Evolutionary conservation across 345 rosid genomes (phyloP), one percentile per base, ranked within the genome.

Genomic region (Populus euphratica): DNA sequence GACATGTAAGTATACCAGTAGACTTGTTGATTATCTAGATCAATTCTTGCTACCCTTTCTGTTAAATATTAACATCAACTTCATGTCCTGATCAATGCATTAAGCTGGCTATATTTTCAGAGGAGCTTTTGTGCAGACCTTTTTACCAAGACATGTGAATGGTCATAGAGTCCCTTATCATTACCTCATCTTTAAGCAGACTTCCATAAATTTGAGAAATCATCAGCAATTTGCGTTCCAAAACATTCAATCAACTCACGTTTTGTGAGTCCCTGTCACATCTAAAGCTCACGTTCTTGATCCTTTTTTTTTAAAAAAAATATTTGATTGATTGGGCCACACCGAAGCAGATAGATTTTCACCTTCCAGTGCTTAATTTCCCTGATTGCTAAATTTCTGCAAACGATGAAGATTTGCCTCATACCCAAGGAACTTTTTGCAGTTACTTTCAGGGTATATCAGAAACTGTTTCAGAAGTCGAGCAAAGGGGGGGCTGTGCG

Each of bases 401-500:
- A 5, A 50, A 20, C 20, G 56, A 50, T 18, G 56, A 50, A 6
- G 20, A 50, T 50, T 50, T 20, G n/a, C 9, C 7, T 50, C 21
- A 6, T 50, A 6, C 17, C 17, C 50, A 44, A 3, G 18, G 16
- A 17, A 44, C 10, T 47, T 49, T 62, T 69, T 75, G 78, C 91
- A 94, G 97, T 64, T 94, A 90, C 68, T 86, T 61, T 76, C 86
- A 63, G 80, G 90, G 89, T 1, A 72, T 92, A 35, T 83, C 92
- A 36, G 92, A 81, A 74, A 77, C 89, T 78, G 81, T 89, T 74
- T 87, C 91, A 10, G 93, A 92, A 74, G 83, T 69, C 44, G 94
- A 90, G 70, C 91, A 70, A 63, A 70, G 85, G 82, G 85, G 96
- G 75, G 91, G 91, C 5, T 94, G 98, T 76, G 88, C 90, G 20